A percentile compares a stretch with the other conserved stretches of the same genome.
phyloP scores from a whole-genome alignment of 78 protist species.

The Emiliania huxleyi region DNA sequence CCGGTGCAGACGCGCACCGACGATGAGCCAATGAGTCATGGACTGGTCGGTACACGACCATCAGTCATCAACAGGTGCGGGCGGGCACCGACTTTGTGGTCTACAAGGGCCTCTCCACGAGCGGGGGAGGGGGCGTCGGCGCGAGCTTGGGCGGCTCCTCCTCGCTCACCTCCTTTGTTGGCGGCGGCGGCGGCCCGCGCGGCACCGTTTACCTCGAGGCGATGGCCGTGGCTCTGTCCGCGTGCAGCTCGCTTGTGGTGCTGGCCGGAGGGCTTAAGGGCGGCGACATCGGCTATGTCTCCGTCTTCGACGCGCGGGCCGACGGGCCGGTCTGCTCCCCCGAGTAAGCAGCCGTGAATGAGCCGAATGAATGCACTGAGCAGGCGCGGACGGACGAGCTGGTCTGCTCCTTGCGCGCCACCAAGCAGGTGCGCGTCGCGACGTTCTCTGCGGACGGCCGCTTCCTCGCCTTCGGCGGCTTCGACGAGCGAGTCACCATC shows the following conservation, averaged over 20 bases:
- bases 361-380: too few species aligned
- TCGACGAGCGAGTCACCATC: background rate
- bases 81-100: background rate
- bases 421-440: background rate
- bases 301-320: too few species aligned
- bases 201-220: background rate
- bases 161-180: background rate
- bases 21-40: too few species aligned
- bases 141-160: too few species aligned
- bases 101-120: background rate
- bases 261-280: background rate
- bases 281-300: background rate
- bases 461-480: background rate
- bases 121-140: too few species aligned
- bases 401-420: background rate
- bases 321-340: too few species aligned
- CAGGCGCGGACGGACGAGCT: background rate
- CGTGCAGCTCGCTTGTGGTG: background rate
- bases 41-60: too few species aligned
- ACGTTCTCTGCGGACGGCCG: background rate
- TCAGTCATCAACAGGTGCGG: too few species aligned
- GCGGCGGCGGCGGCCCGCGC: background rate
- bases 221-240: background rate
- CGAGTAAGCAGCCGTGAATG: too few species aligned
- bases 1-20: background rate